Conservation (phyloP, 768 basidiomycete species). For the Boletellus emodensis region DNA sequence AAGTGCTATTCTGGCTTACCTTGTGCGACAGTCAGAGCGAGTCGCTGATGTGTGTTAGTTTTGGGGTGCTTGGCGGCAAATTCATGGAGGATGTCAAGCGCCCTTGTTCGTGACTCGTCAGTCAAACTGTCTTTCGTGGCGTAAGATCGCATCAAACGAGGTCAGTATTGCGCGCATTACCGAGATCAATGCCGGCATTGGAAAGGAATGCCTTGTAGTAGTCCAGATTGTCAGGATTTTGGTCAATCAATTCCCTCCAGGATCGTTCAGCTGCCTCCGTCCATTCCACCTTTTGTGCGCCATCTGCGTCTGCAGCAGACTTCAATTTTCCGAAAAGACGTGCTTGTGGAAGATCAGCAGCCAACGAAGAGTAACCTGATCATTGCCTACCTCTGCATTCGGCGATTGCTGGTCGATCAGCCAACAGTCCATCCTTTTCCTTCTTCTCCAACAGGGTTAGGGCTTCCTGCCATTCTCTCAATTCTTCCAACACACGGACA, state of each 20-base stretch:
- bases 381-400: slow-evolving; percentile 56
- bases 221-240: slow-evolving; percentile 78
- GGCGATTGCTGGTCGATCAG: slow-evolving; percentile 67
- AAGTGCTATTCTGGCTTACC: slow-evolving; percentile 32
- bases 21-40: slow-evolving; percentile 65
- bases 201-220: slow-evolving; percentile 75
- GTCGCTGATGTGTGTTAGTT: slow-evolving; percentile 66
- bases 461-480: slow-evolving; percentile 59
- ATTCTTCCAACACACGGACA: slow-evolving; percentile 66
- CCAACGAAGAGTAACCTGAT: neutral
- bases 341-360: slow-evolving; percentile 43
- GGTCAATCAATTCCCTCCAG: slow-evolving; percentile 77
- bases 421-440: slow-evolving; percentile 59
- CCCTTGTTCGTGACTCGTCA: slow-evolving; percentile 48
- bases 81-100: slow-evolving; percentile 54
- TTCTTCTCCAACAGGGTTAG: slow-evolving; percentile 59
- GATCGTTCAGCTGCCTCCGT: slow-evolving; percentile 72
- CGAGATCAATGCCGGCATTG: slow-evolving; percentile 60
- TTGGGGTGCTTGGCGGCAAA: slow-evolving; percentile 62
- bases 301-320: slow-evolving; percentile 6
- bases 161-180: slow-evolving; percentile 36
- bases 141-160: slow-evolving; percentile 11
- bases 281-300: slow-evolving; percentile 28
- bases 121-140: slow-evolving; percentile 35
- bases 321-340: slow-evolving; percentile 66